Evolutionary conservation across 2,329 filamentous ascomycete genomes (phyloP), one percentile per base, ranked within the genome.

Genomic region (Colletotrichum musicola): DNA sequence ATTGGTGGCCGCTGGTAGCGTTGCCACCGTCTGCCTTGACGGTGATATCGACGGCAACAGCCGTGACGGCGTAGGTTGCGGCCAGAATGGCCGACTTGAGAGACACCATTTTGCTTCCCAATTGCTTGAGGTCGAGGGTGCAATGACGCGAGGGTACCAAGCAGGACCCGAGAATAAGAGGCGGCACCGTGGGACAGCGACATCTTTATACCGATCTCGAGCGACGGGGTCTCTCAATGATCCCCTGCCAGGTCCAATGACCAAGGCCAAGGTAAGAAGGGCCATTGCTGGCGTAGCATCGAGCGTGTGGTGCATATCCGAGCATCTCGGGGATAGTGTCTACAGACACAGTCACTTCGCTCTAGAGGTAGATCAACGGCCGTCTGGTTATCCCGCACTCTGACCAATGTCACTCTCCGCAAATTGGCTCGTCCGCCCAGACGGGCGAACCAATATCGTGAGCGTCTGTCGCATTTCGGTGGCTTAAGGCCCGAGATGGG

Each of bases 1-100:
- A 84, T 64, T 83, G 82, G 59, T 82, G 81, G 13, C 80, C 80
- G 18, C 79, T 81, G 0, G 82, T 84, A 13, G 74, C 76, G 61
- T 84, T 84, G 4, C 82, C 82, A 6, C 81, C 80, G 2, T 75
- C 75, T 2, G 76, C 76, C 13, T 74, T 75, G 4, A 84, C 79
- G 9, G 72, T 74, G 51, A 84, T 81, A 60, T 78, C 92, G 18
- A 82, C 71, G 53, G 80, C 78, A 35, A 71, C 68, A 60, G 59
- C 73, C 27, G 75, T 74, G 9, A 71, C 49, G 44, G 70, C 72
- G 10, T 74, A 67, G 20, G 61, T 56, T 6, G 74, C 62, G 42
- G 70, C 70, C 62, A 73, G 46, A 22, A 73, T 71, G 53, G 73
- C 61, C 47, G 69, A 74, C 63, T 67, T 69, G 20, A 69, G 6